phyloP scores from a whole-genome alignment of 202 grass and related monocot genomes.

The Eragrostis tef region DNA sequence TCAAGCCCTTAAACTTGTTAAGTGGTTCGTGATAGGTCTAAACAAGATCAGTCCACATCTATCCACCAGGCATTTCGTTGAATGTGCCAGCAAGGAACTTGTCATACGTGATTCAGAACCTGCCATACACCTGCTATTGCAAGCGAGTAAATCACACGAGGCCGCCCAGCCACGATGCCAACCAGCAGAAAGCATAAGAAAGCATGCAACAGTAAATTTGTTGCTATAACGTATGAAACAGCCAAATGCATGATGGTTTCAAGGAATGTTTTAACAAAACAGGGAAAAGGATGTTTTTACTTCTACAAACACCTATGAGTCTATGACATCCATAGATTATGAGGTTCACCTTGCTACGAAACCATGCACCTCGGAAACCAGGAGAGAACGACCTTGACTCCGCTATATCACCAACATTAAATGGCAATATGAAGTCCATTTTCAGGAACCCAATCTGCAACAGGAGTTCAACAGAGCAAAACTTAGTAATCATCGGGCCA shows the following conservation, averaged over 20 bases:
- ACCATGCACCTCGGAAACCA: conserved; percentile 58
- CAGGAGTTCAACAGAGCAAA: neutral
- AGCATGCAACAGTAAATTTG: neutral
- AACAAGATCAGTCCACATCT: neutral
- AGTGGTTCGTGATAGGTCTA: neutral
- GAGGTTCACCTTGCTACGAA: conserved; percentile 48
- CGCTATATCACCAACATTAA: conserved; percentile 46
- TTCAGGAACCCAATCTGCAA: conserved; percentile 27
- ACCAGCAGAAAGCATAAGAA: neutral
- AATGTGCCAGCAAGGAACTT: neutral
- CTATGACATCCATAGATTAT: neutral
- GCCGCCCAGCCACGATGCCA: neutral
- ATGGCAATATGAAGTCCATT: conserved; percentile 52
- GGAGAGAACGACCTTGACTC: conserved; percentile 46
- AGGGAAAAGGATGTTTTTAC: neutral
- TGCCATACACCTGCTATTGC: neutral
- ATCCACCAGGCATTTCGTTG: neutral
- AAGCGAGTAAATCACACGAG: neutral
- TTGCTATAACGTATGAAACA: neutral
- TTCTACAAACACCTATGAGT: conserved; percentile 5
- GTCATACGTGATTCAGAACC: neutral
- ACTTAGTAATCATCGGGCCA: conserved; percentile 6
- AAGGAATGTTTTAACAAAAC: conserved; percentile 3
- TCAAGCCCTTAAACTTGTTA: neutral
- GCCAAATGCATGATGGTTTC: conserved; percentile 4